phyloP scores from a whole-genome alignment of 1,284 basidiomycete species.

The Microbotryum saponariae region DNA sequence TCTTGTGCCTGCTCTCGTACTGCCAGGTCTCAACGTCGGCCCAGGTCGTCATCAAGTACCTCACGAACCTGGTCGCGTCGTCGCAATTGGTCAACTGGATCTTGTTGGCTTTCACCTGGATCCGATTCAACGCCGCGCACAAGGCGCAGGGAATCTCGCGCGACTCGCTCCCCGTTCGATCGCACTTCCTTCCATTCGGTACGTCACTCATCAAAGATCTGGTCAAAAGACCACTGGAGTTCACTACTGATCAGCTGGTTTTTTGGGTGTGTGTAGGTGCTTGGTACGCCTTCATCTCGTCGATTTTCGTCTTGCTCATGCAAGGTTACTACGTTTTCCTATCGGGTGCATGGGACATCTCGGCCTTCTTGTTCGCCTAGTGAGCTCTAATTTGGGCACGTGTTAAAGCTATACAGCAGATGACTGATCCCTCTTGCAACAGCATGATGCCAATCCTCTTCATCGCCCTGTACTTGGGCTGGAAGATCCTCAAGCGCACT shows the following conservation, averaged over 20 bases:
- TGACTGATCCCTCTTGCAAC: not conserved
- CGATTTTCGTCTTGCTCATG: slow-evolving; percentile 14
- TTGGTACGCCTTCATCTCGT: slow-evolving; percentile 21
- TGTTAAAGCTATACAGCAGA: not conserved
- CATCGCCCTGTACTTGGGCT: slow-evolving; percentile 34
- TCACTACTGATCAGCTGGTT: no score
- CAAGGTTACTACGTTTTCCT: slow-evolving; percentile 24
- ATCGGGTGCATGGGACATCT: slow-evolving; percentile 12
- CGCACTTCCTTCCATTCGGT: slow-evolving; percentile 3
- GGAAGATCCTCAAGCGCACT: slow-evolving; percentile 33
- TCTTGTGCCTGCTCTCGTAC: not conserved
- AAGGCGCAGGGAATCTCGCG: slow-evolving; percentile 3
- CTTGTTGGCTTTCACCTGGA: not conserved
- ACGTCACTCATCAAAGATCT: no score
- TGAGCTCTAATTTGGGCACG: not conserved
- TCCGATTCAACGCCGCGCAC: not conserved
- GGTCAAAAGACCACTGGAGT: no score
- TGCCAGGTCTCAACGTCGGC: not conserved
- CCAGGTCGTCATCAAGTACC: not conserved
- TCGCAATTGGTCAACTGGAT: slow-evolving; percentile 7
- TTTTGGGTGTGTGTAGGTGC: not conserved
- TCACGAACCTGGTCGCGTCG: not conserved
- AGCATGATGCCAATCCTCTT: slow-evolving; percentile 31
- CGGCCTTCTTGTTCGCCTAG: slow-evolving; percentile 24
- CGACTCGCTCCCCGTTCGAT: slow-evolving; percentile 1